Base-by-base conservation (phyloP, 2,329 filamentous ascomycete genomes). In the Cercospora berteroae region DNA sequence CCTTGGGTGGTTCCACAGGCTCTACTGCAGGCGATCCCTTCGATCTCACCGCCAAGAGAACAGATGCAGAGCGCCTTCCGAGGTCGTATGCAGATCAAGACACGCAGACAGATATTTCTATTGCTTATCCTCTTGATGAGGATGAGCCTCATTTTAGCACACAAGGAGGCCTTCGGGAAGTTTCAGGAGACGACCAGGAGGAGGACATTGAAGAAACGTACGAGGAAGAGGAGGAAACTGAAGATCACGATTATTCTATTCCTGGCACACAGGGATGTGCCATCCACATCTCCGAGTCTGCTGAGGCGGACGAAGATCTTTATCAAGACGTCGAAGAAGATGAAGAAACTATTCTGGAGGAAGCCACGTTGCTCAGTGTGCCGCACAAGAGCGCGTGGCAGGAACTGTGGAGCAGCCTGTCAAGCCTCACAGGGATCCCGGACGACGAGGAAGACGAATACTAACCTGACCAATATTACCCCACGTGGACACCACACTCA, bases 391-490 rank as follows among this genome's bases (percentile, higher is more conserved):
- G 72, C n/a, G 76, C 77, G 5, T 77, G 77, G 74, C 72, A 73
- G 60, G 77, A 79, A 65, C 72, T 79, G 6, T 79, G 77, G 74
- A 71, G 74, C 23, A 73, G 75, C 23, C 60, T 78, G 61, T 67
- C 70, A 16, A 73, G 71, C 59, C 71, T 78, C 57, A 77, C 76
- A 16, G 77, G 77, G 16, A 74, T 78, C 67, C 71, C 68, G 23
- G 73, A 73, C 44, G 72, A 71, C 27, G 71, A 72, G 23, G 71
- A 74, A 13, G 70, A 67, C 55, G 67, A 69, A 62, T 65, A 56
- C n/a, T 36, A 60, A 31, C 31, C 20, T 29, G 36, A 25, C 27
- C 27, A 25, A 31, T 48, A 52, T 6, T 8, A 58, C 56, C 23
- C 60, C 58, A 27, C 29, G 31, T 60, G 58, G 58, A 63, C 33